phyloP scores from a whole-genome alignment of 192 early-diverging fungal species.

The Gryganskiella cystojenkinii region DNA sequence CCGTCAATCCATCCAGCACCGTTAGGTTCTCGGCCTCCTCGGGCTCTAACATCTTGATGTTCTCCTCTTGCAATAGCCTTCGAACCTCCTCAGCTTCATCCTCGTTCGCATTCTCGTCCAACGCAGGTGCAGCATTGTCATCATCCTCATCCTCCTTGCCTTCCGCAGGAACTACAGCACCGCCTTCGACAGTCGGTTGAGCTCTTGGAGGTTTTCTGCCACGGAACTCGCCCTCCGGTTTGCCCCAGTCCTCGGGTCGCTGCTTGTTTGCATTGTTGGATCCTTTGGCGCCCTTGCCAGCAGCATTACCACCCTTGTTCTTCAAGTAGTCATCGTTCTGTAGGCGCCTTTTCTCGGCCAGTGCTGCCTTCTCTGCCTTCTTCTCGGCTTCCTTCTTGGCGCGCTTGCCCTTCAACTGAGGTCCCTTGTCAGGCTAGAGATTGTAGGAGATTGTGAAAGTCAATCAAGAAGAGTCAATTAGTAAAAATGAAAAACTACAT shows the following conservation, averaged over 20 bases:
- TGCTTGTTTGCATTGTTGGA: not conserved
- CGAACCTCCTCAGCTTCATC: constrained; percentile 60
- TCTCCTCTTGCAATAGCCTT: constrained; percentile 67
- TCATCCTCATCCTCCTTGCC: not conserved
- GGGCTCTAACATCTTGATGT: constrained; percentile 63
- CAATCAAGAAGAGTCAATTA: not conserved
- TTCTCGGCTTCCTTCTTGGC: constrained; percentile 68
- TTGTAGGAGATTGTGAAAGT: not conserved
- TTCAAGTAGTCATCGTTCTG: constrained; percentile 31
- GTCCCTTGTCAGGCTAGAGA: constrained; percentile 69
- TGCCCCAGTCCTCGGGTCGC: not conserved
- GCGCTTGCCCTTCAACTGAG: constrained; percentile 80
- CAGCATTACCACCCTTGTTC: constrained; percentile 16
- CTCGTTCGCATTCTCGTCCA: constrained; percentile 22
- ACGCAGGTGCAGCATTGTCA: constrained; percentile 7
- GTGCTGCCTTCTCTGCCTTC: constrained; percentile 51
- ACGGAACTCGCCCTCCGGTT: not conserved
- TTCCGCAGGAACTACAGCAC: not conserved
- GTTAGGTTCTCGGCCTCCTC: constrained; percentile 67
- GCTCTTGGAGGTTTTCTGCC: not conserved
- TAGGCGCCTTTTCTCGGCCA: constrained; percentile 46
- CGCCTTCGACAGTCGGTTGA: not conserved
- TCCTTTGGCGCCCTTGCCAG: constrained; percentile 40
- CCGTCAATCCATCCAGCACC: constrained; percentile 85
- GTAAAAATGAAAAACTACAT: not conserved